These are phyloP conservation scores for Periglandula ipomoeae DNA, from an alignment of 2,329 filamentous ascomycete genomes.

Conservation along the genomic window DNA sequence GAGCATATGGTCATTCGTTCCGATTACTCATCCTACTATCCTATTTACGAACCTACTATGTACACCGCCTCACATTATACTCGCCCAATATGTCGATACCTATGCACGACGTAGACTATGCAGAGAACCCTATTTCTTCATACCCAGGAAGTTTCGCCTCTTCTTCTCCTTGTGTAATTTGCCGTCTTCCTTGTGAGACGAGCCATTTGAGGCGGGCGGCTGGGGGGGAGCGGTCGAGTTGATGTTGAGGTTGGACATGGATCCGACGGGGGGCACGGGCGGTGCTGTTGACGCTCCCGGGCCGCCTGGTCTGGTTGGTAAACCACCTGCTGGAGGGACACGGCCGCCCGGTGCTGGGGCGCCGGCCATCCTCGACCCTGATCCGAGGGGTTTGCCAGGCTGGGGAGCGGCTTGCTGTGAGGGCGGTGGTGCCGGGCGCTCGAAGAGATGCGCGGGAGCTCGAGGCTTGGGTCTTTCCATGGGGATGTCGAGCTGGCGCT, in stretches of 20 bases:
- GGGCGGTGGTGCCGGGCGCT: slow-evolving; percentile 52
- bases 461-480: slow-evolving; percentile 70
- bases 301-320: slow-evolving; percentile 14
- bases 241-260: slow-evolving; percentile 48
- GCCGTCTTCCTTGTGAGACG: too few species aligned
- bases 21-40: not conserved
- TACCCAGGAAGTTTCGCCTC: slow-evolving; percentile 47
- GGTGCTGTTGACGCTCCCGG: slow-evolving; percentile 3
- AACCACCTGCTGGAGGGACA: slow-evolving; percentile 13
- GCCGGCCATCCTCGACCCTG: slow-evolving; percentile 4
- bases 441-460: slow-evolving; percentile 79
- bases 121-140: slow-evolving; percentile 44
- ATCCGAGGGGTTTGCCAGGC: not conserved
- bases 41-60: not conserved
- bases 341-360: not conserved
- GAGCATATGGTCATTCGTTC: too few species aligned
- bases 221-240: slow-evolving; percentile 11
- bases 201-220: slow-evolving; percentile 7
- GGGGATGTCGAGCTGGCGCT: slow-evolving; percentile 69
- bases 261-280: slow-evolving; percentile 38
- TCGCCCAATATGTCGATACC: too few species aligned
- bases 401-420: slow-evolving; percentile 13
- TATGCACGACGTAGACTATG: slow-evolving; percentile 6
- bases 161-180: slow-evolving; percentile 61
- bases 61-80: not conserved